Evolutionary conservation across 805 yeast species (phyloP), one percentile per base, ranked within the genome.

Genomic region (Starmerella powellii): DNA sequence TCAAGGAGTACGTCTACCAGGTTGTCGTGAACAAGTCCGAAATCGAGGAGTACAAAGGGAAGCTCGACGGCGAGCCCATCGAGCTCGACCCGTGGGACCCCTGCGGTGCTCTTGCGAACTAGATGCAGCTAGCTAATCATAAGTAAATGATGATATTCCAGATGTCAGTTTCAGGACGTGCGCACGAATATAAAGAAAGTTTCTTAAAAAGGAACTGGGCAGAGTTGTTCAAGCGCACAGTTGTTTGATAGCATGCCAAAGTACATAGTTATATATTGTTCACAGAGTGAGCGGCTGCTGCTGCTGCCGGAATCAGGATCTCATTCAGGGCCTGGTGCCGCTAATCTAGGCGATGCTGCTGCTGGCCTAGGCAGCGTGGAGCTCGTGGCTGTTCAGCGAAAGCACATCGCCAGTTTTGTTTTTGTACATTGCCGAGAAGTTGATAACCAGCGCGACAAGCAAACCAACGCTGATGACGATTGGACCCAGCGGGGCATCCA

Each of bases 401-500:
- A 23, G 26, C 26, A 10, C 26, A 6, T 23, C 26, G 26, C 26
- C 16, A 10, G 31, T 24, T 37, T 38, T 44, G 31, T 31, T 31
- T 16, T 39, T 39, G 58, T 76, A 67, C 12, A 91, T 84, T 41
- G 77, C 74, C 24, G 71, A 66, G 54, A 86, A 88, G 62, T 87
- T 87, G 49, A 85, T 58, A 8, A 71, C 56, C 53, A 88, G 67
- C 3, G 88, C 80, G 35, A 72, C 53, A 6, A 80, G 61, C 45
- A 88, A 71, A 11, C 83, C 86, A 20, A 67, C 46, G 4, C 91
- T 83, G 32, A 91, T 71, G 13, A 87, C 66, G 39, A 91, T 57
- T 0, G 98, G 98, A 11, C 98, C 98, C 43, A 81, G 56, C 40
- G 93, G 78, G 36, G 84, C 87, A 64, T 88, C 97, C 54, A 88